Conservation (phyloP, 2,329 filamentous ascomycete species). For the Pestalotiopsis sp. region DNA sequence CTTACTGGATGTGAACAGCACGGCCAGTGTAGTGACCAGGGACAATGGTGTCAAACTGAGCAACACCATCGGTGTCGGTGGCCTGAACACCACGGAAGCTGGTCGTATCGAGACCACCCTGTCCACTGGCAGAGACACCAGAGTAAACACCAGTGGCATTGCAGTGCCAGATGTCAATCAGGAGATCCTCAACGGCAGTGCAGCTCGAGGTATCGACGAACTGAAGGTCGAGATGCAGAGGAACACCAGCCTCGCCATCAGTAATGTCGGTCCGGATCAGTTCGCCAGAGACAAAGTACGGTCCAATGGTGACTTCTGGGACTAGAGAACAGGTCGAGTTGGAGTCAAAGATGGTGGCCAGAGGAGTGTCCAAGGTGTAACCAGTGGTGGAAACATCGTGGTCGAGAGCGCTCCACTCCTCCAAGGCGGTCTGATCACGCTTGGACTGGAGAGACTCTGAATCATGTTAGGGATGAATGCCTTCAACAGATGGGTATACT, state of each 20-base stretch:
- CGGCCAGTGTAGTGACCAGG: constrained; percentile 47
- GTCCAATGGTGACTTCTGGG: constrained; percentile 30
- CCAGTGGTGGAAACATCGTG: constrained; percentile 28
- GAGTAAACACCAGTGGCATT: constrained; percentile 43
- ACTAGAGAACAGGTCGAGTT: constrained; percentile 31
- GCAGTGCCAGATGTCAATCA: constrained; percentile 39
- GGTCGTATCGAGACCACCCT: constrained; percentile 45
- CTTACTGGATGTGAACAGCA: constrained; percentile 46
- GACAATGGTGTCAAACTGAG: constrained; percentile 42
- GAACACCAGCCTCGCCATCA: constrained; percentile 38
- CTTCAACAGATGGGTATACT: constrained; percentile 7
- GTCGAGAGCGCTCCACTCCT: constrained; percentile 24
- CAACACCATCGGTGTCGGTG: constrained; percentile 42
- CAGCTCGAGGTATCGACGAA: constrained; percentile 39
- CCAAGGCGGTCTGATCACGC: constrained; percentile 26
- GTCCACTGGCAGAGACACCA: constrained; percentile 39
- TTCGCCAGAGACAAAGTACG: constrained; percentile 36
- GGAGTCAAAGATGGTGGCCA: constrained; percentile 32
- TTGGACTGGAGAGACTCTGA: constrained; percentile 26
- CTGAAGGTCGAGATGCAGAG: constrained; percentile 41
- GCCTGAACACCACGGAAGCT: constrained; percentile 42
- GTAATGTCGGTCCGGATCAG: constrained; percentile 37
- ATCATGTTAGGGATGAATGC: neutral
- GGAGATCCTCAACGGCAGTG: constrained; percentile 32
- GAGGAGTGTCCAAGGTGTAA: constrained; percentile 36